A percentile compares a stretch with the other conserved stretches of the same genome.
phyloP scores from a whole-genome alignment of 2,329 filamentous ascomycete genomes.

The Hymenoscyphus scutula region DNA sequence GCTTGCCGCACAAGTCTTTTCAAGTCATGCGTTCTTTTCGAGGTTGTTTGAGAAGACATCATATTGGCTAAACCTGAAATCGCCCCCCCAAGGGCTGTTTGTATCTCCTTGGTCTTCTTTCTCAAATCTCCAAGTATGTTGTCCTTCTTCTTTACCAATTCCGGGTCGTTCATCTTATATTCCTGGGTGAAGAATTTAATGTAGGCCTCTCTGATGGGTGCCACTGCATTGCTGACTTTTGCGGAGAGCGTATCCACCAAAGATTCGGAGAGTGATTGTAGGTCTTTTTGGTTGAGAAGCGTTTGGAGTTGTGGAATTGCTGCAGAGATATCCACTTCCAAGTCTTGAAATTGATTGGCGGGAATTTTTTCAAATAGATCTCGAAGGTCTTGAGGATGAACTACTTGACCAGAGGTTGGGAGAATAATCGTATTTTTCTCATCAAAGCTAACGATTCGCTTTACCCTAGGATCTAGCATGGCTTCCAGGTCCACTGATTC shows the following conservation, averaged over 20 bases:
- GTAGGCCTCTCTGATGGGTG: conserved; percentile 18
- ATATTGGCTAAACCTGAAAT: conserved; percentile 29
- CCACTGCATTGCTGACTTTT: conserved; percentile 17
- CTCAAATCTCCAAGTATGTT: conserved; percentile 22
- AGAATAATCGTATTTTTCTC: conserved; percentile 22
- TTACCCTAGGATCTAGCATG: conserved; percentile 20
- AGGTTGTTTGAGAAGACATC: conserved; percentile 33
- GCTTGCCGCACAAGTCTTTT: conserved; percentile 31
- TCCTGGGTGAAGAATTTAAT: conserved; percentile 21
- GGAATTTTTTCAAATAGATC: conserved; percentile 15
- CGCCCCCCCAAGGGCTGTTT: conserved; percentile 18
- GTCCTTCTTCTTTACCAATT: conserved; percentile 22
- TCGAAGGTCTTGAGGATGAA: not conserved
- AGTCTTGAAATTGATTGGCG: conserved; percentile 17
- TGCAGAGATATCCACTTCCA: conserved; percentile 25
- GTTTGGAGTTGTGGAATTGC: conserved; percentile 24
- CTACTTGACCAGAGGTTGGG: conserved; percentile 13
- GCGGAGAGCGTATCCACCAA: not conserved
- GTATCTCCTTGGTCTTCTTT: conserved; percentile 18
- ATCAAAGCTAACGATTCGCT: conserved; percentile 22
- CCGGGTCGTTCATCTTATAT: conserved; percentile 15
- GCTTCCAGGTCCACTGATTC: conserved; percentile 19
- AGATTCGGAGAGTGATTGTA: conserved; percentile 21
- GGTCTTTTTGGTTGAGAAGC: conserved; percentile 21
- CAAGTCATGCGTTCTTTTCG: conserved; percentile 33